phyloP scores from a whole-genome alignment of 2,329 filamentous ascomycete genomes.

The Moelleriella libera region DNA sequence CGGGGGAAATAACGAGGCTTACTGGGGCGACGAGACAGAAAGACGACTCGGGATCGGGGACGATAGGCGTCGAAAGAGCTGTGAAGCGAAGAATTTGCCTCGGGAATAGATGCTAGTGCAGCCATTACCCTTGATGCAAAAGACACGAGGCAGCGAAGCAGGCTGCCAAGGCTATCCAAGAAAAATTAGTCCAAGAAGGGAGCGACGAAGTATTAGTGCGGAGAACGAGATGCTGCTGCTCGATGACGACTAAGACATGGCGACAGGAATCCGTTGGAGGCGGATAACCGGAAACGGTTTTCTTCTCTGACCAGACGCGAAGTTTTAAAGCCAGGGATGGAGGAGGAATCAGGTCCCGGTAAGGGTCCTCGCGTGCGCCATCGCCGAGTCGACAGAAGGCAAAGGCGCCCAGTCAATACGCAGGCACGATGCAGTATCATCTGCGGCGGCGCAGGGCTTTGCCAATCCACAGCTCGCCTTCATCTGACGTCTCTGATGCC shows the following conservation, averaged over 20 bases:
- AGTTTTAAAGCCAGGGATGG: background rate
- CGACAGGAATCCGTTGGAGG: background rate
- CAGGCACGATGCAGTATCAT: background rate
- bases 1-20: slow-evolving; percentile 9
- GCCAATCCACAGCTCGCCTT: background rate
- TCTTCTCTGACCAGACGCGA: background rate
- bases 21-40: slow-evolving; percentile 11
- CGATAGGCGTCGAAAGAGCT: slow-evolving; percentile 6
- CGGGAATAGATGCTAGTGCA: slow-evolving; percentile 13
- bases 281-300: background rate
- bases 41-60: slow-evolving; percentile 13
- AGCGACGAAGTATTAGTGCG: slow-evolving; percentile 5
- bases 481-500: slow-evolving; percentile 63
- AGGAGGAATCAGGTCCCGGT: background rate
- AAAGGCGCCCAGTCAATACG: background rate
- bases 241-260: background rate
- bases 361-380: background rate
- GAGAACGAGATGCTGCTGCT: slow-evolving; percentile 3
- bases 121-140: slow-evolving; percentile 14
- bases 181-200: slow-evolving; percentile 3
- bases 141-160: slow-evolving; percentile 1
- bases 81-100: slow-evolving; percentile 9
- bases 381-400: background rate
- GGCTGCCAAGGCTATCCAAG: background rate
- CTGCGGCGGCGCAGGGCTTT: background rate